Percentiles rank a stretch among this genome's conserved stretches.
These are phyloP conservation scores for Neofusicoccum parvum DNA, from an alignment of 2,329 filamentous ascomycete genomes.

Conservation along the genomic window DNA sequence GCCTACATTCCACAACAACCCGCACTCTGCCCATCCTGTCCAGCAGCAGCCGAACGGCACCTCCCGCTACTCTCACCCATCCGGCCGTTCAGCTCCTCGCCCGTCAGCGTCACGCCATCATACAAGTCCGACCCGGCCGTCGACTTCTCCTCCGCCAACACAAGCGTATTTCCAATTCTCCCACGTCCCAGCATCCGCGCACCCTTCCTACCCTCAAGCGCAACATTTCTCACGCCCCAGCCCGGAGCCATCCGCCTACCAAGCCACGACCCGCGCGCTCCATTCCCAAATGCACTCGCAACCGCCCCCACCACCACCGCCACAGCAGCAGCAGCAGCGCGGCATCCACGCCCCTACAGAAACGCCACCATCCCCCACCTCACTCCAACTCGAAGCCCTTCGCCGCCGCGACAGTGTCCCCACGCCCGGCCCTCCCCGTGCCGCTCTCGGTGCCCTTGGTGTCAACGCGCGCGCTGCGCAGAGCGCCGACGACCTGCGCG, in stretches of 20 bases:
- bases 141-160: constrained; percentile 3
- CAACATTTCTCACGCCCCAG: not conserved
- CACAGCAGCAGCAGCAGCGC: not conserved
- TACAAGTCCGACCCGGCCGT: constrained; percentile 15
- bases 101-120: not conserved
- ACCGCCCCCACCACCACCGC: too few relatives aligned
- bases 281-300: not conserved
- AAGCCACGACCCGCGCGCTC: not conserved
- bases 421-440: not conserved
- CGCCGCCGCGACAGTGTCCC: constrained; percentile 12
- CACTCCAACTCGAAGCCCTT: not conserved
- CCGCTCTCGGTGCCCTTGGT: not conserved
- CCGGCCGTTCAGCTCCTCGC: not conserved
- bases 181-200: not conserved
- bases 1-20: not conserved
- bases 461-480: constrained; percentile 12
- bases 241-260: not conserved
- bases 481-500: constrained; percentile 12
- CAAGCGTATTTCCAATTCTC: not conserved
- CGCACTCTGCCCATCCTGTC: constrained; percentile 4
- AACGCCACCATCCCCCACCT: not conserved
- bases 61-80: constrained; percentile 6
- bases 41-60: not conserved
- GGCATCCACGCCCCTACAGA: too few relatives aligned
- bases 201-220: not conserved